phyloP scores from a whole-genome alignment of 352 stramenopile species.

The Globisporangium nagaii region DNA sequence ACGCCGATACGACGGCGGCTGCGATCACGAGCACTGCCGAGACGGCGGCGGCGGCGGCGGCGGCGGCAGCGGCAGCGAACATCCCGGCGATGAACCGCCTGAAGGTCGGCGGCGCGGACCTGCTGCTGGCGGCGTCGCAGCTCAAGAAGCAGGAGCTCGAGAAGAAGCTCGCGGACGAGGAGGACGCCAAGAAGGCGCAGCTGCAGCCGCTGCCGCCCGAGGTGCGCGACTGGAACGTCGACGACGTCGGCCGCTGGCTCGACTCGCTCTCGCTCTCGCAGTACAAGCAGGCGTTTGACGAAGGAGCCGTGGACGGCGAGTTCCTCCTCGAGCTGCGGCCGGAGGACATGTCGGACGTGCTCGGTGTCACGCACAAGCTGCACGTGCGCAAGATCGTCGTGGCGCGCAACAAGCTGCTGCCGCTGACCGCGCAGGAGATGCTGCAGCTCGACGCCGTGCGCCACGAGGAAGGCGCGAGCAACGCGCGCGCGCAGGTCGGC shows the following conservation, averaged over 20 bases:
- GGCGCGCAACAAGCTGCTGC: constrained; percentile 82
- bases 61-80: constrained; percentile 82
- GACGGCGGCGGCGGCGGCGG: constrained; percentile 81
- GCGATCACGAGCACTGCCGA: constrained; percentile 86
- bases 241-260: constrained; percentile 91
- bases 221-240: constrained; percentile 79
- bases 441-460: constrained; percentile 59
- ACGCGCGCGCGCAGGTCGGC: constrained; percentile 18
- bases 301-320: constrained; percentile 88
- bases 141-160: constrained; percentile 76
- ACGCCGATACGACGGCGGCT: constrained; percentile 87
- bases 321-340: constrained; percentile 90
- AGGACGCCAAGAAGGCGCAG: constrained; percentile 40
- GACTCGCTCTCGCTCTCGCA: constrained; percentile 86
- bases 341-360: constrained; percentile 89
- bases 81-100: constrained; percentile 76
- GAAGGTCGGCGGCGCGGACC: constrained; percentile 53
- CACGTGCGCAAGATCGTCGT: constrained; percentile 90
- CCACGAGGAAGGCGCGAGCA: constrained; percentile 38
- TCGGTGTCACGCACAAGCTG: constrained; percentile 89
- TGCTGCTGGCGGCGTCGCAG: constrained; percentile 55
- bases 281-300: constrained; percentile 88
- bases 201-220: constrained; percentile 69
- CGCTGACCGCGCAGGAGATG: constrained; percentile 71
- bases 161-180: constrained; percentile 46